These are phyloP conservation scores for Eremochloa ophiuroides DNA, from an alignment of 176 grass and related monocot species.

Conservation along the genomic window DNA sequence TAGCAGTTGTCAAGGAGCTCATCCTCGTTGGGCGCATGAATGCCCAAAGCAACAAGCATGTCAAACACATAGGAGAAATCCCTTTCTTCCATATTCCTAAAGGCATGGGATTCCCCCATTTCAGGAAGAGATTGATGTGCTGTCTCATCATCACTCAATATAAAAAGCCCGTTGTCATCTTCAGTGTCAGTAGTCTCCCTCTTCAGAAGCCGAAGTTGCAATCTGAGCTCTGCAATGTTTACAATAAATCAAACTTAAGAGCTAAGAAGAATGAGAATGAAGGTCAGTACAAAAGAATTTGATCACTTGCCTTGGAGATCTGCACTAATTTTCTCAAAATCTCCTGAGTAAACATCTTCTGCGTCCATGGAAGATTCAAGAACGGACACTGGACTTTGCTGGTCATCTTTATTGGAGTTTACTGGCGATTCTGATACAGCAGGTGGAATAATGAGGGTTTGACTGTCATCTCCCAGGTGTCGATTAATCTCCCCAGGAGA, in stretches of 20 bases:
- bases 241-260: constrained; percentile 33
- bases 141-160: constrained; percentile 60
- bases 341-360: constrained; percentile 72
- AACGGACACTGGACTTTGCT: constrained; percentile 82
- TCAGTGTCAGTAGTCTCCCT: constrained; percentile 45
- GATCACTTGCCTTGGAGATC: constrained; percentile 87
- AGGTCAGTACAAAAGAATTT: background rate
- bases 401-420: constrained; percentile 56
- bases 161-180: constrained; percentile 35
- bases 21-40: constrained; percentile 41
- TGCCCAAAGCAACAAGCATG: constrained; percentile 52
- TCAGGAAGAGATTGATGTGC: constrained; percentile 36
- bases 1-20: constrained; percentile 38
- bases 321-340: constrained; percentile 90
- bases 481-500: constrained; percentile 6
- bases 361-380: constrained; percentile 72
- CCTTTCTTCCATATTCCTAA: constrained; percentile 73
- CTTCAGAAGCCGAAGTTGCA: constrained; percentile 95
- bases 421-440: constrained; percentile 25
- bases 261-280: background rate
- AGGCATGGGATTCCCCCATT: constrained; percentile 42
- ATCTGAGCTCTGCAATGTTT: constrained; percentile 67
- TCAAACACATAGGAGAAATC: constrained; percentile 84
- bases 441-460: constrained; percentile 19
- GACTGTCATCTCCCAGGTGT: constrained; percentile 21